Evolutionary conservation across 2,329 filamentous ascomycete species (phyloP), one percentile per base, ranked within the genome.

Genomic region (Ophiognomonia clavigignenti-juglandacearum): DNA sequence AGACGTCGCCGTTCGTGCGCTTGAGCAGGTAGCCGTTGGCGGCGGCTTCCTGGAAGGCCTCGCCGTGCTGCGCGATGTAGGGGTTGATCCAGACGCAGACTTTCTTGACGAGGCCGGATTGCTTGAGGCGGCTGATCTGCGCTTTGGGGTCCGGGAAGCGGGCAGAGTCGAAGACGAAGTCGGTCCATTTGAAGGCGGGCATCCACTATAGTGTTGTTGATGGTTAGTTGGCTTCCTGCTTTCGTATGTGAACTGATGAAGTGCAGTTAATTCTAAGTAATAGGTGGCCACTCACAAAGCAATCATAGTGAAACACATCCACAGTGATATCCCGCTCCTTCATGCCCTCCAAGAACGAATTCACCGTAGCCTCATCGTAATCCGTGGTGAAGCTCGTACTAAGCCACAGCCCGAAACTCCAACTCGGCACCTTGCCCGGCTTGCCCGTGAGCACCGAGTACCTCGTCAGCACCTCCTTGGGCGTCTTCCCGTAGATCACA

Each of bases 21-120:
- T 83, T 85, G 49, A 88, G 71, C 16, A 88, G 72, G 57, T 86
- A 88, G 0, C 83, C 83, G 45, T 80, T 82, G 47, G 79, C 74
- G 34, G 76, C 77, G 34, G 82, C 84, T 52, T 81, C 72, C 48
- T 72, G 66, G 65, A 88, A 88, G 0, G 85, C 70, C 0, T 77
- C 78, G 2, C 82, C 84, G 27, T 83, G 78, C 63, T 88, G 84
- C 1, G 77, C 84, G 26, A 88, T 75, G 59, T 88, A 88, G 0
- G 85, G 81, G 60, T 88, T 88, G 51, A 86, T 86, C 85, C 85
- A 88, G 16, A 87, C 83, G 56, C 82, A 85, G 54, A 87, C 78
- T 57, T 85, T 85, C 54, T 72, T 73, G 48, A 71, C 71, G 32
- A 87, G 69, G 0, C 79, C 79, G 0, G 73, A 74, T 18, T 76